A percentile compares a stretch with the other conserved stretches of the same genome.
Conservation (phyloP, 208 protist genomes). For the Vickermania ingenoplastis region DNA sequence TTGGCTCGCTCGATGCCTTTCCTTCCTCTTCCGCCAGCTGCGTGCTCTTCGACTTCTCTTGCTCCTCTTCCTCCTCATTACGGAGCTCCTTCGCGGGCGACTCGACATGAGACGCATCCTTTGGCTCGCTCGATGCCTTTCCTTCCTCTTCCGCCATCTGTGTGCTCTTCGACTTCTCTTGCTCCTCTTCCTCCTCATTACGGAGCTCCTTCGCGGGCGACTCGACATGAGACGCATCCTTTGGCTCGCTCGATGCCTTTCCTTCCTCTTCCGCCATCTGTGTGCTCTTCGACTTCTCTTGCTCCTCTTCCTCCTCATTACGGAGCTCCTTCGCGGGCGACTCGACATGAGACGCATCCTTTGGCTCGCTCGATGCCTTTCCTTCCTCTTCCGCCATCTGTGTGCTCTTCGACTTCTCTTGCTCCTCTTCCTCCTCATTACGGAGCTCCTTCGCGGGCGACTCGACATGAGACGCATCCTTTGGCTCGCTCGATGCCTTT, state of each 20-base stretch:
- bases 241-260: not conserved
- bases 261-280: too few relatives aligned
- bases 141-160: too few relatives aligned
- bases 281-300: too few relatives aligned
- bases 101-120: conserved; percentile 4
- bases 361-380: not conserved
- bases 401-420: too few relatives aligned
- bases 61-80: too few relatives aligned
- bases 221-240: not conserved
- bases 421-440: too few relatives aligned
- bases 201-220: not conserved
- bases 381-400: too few relatives aligned
- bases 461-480: not conserved
- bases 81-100: not conserved
- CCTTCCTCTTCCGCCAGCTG: too few relatives aligned
- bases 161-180: too few relatives aligned
- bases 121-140: not conserved
- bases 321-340: not conserved
- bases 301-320: too few relatives aligned
- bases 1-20: not conserved
- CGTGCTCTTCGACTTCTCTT: not conserved
- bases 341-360: conserved; percentile 4
- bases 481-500: not conserved
- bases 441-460: not conserved
- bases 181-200: too few relatives aligned